Conservation (phyloP, 768 basidiomycete species). For the Leccinum subtestaceum region DNA sequence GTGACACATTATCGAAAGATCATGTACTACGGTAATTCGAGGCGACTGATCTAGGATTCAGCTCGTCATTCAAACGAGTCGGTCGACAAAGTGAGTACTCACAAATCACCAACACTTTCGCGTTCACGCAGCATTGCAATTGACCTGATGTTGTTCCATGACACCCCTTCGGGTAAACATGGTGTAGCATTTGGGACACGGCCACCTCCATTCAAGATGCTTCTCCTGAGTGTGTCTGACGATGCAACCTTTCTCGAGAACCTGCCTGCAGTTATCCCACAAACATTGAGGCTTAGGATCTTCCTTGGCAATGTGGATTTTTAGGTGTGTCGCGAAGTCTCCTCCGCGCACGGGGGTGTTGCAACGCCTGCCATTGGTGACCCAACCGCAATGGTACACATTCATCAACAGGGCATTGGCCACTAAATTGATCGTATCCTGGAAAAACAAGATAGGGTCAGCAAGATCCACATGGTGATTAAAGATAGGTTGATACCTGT, state of each 20-base stretch:
- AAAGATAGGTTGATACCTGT: slow-evolving; percentile 6
- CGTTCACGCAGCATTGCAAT: slow-evolving; percentile 7
- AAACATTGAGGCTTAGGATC: slow-evolving; percentile 4
- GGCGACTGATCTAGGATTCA: background rate
- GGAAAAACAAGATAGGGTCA: background rate
- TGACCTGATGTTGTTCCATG: slow-evolving; percentile 14
- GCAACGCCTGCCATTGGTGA: slow-evolving; percentile 8
- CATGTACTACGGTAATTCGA: background rate
- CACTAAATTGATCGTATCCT: slow-evolving; percentile 15
- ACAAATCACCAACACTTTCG: slow-evolving; percentile 1
- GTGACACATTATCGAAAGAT: background rate
- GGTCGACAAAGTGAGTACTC: background rate
- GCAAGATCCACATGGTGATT: background rate
- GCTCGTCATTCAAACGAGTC: background rate
- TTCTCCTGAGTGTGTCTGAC: slow-evolving; percentile 22
- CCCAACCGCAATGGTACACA: slow-evolving; percentile 13
- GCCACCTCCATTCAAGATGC: slow-evolving; percentile 24
- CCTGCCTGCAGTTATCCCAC: slow-evolving; percentile 18
- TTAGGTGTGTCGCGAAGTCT: slow-evolving; percentile 19
- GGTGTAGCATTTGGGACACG: slow-evolving; percentile 17
- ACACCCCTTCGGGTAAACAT: slow-evolving; percentile 20
- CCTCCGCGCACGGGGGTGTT: slow-evolving; percentile 4
- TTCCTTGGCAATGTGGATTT: slow-evolving; percentile 7
- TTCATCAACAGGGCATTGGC: background rate
- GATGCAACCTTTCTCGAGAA: slow-evolving; percentile 12